Percentiles rank a stretch among this genome's conserved stretches.
phyloP scores from a whole-genome alignment of 345 rosid genomes.

The Combretum micranthum region DNA sequence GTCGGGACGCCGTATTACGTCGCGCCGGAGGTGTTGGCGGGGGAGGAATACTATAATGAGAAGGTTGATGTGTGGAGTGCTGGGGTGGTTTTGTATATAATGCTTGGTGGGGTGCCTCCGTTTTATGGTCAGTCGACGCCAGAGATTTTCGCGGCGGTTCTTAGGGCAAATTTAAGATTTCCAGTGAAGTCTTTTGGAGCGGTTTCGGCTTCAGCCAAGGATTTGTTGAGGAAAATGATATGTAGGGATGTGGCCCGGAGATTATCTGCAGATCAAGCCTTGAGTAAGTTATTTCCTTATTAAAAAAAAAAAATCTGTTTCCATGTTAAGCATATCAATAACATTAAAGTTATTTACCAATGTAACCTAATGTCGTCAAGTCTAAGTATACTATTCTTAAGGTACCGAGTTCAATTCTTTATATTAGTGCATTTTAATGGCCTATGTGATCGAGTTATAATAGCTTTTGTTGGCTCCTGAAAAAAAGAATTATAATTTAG shows the following conservation, averaged over 20 bases:
- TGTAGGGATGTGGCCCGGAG: constrained; percentile 67
- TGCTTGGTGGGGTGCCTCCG: constrained; percentile 74
- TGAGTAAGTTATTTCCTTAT: constrained; percentile 33
- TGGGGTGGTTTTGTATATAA: constrained; percentile 60
- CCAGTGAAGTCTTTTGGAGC: constrained; percentile 39
- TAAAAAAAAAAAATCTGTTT: neutral
- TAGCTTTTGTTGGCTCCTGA: no score
- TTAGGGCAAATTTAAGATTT: constrained; percentile 69
- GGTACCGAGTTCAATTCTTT: no score
- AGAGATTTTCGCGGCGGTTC: constrained; percentile 57
- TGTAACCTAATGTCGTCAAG: neutral
- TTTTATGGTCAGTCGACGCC: constrained; percentile 64
- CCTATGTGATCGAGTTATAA: no score
- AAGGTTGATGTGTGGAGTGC: constrained; percentile 88
- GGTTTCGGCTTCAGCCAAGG: constrained; percentile 50
- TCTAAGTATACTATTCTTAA: no score
- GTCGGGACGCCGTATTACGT: constrained; percentile 88
- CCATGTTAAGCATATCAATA: no score
- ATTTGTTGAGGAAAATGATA: constrained; percentile 69
- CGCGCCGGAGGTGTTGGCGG: constrained; percentile 75
- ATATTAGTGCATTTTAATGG: no score
- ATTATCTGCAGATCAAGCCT: constrained; percentile 68
- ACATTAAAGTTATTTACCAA: no score
- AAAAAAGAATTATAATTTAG: no score
- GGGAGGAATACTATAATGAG: constrained; percentile 60